Evolutionary conservation across 2,329 filamentous ascomycete genomes (phyloP).

Genomic region (Simplicillium sp.): DNA sequence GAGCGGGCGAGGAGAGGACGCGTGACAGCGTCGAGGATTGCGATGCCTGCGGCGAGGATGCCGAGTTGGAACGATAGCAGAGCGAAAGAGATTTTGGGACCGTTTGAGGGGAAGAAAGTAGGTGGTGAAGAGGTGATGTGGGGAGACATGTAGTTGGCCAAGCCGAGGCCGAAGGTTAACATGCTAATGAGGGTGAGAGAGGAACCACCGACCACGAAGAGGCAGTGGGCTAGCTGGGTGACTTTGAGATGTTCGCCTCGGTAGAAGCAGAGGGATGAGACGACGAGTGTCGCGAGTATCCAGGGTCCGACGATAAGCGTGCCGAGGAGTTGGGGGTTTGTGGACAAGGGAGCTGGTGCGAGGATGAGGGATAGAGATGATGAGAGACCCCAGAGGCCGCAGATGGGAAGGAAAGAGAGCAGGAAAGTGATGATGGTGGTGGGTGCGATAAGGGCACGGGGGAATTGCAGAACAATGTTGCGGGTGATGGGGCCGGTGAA

Average conservation of each 20-base stretch:
- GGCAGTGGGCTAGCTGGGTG: conserved; percentile 20
- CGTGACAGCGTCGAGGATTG: conserved; percentile 28
- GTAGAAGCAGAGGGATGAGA: conserved; percentile 22
- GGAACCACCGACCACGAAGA: conserved; percentile 25
- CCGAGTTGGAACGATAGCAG: conserved; percentile 35
- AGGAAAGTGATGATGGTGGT: conserved; percentile 36
- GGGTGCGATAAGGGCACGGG: conserved; percentile 38
- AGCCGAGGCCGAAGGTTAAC: conserved; percentile 32
- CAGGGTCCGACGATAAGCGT: conserved; percentile 34
- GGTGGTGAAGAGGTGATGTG: conserved; percentile 18
- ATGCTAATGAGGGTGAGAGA: conserved; percentile 29
- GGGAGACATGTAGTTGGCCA: conserved; percentile 21
- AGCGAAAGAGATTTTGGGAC: conserved; percentile 22
- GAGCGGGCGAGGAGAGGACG: conserved; percentile 35
- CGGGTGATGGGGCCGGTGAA: conserved; percentile 22
- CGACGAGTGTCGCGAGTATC: conserved; percentile 25
- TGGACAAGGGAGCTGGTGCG: conserved; percentile 29
- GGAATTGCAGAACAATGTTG: conserved; percentile 29
- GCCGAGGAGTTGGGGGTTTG: conserved; percentile 30
- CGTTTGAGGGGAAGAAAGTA: conserved; percentile 17
- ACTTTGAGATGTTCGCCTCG: conserved; percentile 20
- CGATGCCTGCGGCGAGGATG: conserved; percentile 32
- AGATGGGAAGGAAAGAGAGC: conserved; percentile 33
- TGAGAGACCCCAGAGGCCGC: conserved; percentile 36
- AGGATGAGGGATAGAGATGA: conserved; percentile 38